Evolutionary conservation across 1,284 basidiomycete species (phyloP).

Genomic region (Papiliotrema flavescens): DNA sequence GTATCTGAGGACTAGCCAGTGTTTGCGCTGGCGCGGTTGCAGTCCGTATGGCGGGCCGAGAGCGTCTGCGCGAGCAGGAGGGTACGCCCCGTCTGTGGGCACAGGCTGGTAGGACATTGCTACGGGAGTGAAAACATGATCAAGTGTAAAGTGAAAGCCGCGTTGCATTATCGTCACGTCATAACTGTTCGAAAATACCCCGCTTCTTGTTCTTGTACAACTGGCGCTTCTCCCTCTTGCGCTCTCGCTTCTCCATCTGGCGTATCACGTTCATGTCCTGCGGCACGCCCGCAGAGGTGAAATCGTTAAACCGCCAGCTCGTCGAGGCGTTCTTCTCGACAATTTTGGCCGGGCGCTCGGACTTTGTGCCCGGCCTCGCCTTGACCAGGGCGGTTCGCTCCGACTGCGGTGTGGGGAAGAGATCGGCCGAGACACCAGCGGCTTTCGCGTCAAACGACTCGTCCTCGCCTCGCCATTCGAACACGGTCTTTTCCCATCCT

Average conservation of each 20-base stretch:
- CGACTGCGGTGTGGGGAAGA: constrained; percentile 2
- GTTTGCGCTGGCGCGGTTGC: neutral
- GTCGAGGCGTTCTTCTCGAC: neutral
- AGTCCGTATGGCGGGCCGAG: constrained; percentile 4
- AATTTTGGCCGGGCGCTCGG: constrained; percentile 1
- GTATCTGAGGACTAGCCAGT: constrained; percentile 12
- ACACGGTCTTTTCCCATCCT: constrained; percentile 36
- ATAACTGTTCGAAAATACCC: neutral
- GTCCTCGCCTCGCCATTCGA: constrained; percentile 43
- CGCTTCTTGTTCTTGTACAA: neutral
- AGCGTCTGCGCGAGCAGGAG: neutral
- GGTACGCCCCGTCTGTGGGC: constrained; percentile 6
- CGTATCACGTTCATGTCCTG: neutral
- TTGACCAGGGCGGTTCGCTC: neutral
- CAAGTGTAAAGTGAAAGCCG: no score
- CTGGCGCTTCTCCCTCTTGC: constrained; percentile 13
- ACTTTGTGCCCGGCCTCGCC: no score
- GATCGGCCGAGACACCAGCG: neutral
- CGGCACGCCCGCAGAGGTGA: neutral
- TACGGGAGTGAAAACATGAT: no score
- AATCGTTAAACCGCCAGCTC: constrained; percentile 11
- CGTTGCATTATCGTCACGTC: no score
- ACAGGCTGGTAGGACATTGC: constrained; percentile 13
- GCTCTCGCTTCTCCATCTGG: constrained; percentile 5
- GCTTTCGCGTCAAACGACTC: constrained; percentile 14